Conservation (phyloP, 129 eudicot species). For the Arctium lappa region DNA sequence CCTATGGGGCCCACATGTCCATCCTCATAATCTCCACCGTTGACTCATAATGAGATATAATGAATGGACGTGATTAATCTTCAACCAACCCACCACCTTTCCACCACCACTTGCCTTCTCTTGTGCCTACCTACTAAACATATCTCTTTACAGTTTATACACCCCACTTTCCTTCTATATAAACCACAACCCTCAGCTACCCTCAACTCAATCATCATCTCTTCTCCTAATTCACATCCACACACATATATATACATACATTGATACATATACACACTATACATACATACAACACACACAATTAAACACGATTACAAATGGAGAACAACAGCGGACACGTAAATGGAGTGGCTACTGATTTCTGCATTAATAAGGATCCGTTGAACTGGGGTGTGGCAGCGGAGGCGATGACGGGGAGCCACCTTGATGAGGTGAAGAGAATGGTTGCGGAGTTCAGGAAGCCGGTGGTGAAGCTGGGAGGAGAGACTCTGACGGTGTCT, state of each 20-base stretch:
- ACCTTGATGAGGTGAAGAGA: slow-evolving; percentile 65
- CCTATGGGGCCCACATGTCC: background rate
- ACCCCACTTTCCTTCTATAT: slow-evolving; percentile 18
- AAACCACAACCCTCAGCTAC: slow-evolving; percentile 44
- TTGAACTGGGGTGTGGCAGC: slow-evolving; percentile 82
- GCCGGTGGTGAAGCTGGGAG: slow-evolving; percentile 65
- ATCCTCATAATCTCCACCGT: slow-evolving; percentile 19
- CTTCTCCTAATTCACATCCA: background rate
- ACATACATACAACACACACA: background rate
- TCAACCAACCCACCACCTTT: slow-evolving; percentile 54
- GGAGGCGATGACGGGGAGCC: slow-evolving; percentile 66
- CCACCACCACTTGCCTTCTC: slow-evolving; percentile 20
- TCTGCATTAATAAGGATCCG: slow-evolving; percentile 57
- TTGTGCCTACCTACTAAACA: slow-evolving; percentile 31
- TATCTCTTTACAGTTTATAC: background rate
- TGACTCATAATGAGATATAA: background rate
- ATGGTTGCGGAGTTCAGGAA: slow-evolving; percentile 79
- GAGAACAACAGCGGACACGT: slow-evolving; percentile 25
- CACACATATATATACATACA: background rate
- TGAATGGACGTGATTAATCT: slow-evolving; percentile 33
- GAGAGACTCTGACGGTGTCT: slow-evolving; percentile 52
- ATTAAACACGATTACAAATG: background rate
- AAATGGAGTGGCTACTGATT: slow-evolving; percentile 18
- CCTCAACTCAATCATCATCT: slow-evolving; percentile 23
- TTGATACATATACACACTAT: background rate